A percentile compares a stretch with the other conserved stretches of the same genome.
Conservation (phyloP, 2,329 filamentous ascomycete genomes). For the Grosmannia serpens region DNA sequence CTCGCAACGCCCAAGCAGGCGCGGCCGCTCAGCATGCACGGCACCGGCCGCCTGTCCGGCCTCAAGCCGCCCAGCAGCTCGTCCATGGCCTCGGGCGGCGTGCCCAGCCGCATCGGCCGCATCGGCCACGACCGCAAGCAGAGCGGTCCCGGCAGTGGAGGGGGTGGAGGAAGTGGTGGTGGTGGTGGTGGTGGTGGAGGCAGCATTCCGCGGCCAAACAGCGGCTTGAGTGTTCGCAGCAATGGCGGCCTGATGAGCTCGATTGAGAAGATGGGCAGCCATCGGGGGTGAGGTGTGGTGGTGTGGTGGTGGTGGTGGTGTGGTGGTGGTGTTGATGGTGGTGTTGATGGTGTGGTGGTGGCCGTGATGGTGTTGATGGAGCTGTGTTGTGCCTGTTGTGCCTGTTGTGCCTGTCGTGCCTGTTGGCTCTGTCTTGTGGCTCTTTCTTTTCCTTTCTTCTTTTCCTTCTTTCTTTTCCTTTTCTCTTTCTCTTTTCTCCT, state of each 20-base stretch:
- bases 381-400: no score
- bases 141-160: constrained; percentile 19
- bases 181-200: no score
- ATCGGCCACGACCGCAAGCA: constrained; percentile 33
- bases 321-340: not conserved
- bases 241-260: constrained; percentile 60
- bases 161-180: not conserved
- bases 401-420: no score
- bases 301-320: not conserved
- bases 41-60: constrained; percentile 28
- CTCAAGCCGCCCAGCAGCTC: constrained; percentile 47
- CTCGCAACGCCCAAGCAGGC: constrained; percentile 13
- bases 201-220: constrained; percentile 38
- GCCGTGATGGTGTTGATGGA: no score
- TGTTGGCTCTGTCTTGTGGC: no score
- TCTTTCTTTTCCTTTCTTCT: not conserved
- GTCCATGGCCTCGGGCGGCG: constrained; percentile 13
- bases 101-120: constrained; percentile 36
- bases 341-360: no score
- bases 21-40: constrained; percentile 13
- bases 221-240: constrained; percentile 40
- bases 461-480: not conserved
- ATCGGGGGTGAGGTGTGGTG: constrained; percentile 29
- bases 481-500: not conserved
- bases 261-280: constrained; percentile 76